Base-by-base conservation (phyloP, 257 asterid species). In the Rauvolfia tetraphylla region DNA sequence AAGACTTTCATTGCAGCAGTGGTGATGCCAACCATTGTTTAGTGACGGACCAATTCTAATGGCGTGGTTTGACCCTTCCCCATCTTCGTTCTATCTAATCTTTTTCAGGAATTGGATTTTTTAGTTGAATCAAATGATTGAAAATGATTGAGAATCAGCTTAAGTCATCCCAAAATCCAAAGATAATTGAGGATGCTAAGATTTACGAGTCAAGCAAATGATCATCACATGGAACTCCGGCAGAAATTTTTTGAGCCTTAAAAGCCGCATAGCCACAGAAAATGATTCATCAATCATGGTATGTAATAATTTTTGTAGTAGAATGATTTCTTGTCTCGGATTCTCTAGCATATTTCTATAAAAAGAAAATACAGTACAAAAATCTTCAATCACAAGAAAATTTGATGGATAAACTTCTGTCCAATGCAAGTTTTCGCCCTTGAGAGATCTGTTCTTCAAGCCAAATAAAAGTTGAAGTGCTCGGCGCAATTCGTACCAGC, bases 111-210 rank as follows among this genome's bases (percentile, higher is more conserved):
- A 68, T 71, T 78, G 27, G 56, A 22, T 80, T 71, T 73, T 75
- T 61, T 36, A 71, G 83, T 63, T 38, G 75, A 68, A 63, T 38
- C 87, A 70, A 86, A 84, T 84, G 84, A 83, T 80, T 82, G 88
- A 81, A 69, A 81, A 81, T 81, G 87, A 79, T 81, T 82, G 82
- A 74, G 73, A 29, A 66, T 27, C 80, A 36, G 53, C 25, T 54
- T 76, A 82, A 57, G 65, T 13, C 9, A n/a, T 67, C 78, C 61
- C 38, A 70, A 76, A 4, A 48, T 53, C 46, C 34, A 41, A 15
- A 25, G 23, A 13, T 22, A 53, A 63, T 36, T 69, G 65, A 74
- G 46, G 74, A 68, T 74, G 36, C 33, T 58, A 46, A 59, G 73
- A 25, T 62, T 78, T 63, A 25, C 41, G 49, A 15, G 56, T n/a